phyloP scores from a whole-genome alignment of 768 basidiomycete species.

The Lepiota subincarnata region DNA sequence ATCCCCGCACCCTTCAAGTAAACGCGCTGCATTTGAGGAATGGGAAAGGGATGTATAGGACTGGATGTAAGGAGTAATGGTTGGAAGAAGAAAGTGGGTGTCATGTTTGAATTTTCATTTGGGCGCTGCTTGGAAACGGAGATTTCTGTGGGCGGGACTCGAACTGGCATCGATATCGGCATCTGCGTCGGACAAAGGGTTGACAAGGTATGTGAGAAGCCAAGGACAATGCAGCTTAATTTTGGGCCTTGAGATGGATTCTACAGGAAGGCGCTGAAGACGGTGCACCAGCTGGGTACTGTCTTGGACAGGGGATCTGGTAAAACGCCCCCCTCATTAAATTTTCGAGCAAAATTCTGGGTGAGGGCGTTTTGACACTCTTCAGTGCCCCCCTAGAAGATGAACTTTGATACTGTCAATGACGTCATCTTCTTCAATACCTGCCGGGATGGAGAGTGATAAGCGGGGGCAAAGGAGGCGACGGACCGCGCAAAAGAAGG shows the following conservation, averaged over 20 bases:
- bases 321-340: constrained; percentile 92
- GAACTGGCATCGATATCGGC: not conserved
- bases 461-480: too few species aligned
- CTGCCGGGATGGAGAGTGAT: too few species aligned
- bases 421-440: too few species aligned
- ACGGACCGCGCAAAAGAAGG: too few species aligned
- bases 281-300: constrained; percentile 91
- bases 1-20: constrained; percentile 19
- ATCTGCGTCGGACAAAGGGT: not conserved
- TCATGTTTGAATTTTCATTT: constrained; percentile 10
- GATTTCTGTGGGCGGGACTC: not conserved
- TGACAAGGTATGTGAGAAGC: not conserved
- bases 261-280: constrained; percentile 44
- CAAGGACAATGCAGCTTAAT: constrained; percentile 27
- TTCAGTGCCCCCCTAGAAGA: not conserved
- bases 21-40: constrained; percentile 47
- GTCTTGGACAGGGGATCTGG: constrained; percentile 95
- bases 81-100: constrained; percentile 13
- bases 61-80: constrained; percentile 33
- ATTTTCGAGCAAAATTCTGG: constrained; percentile 81
- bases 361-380: constrained; percentile 1
- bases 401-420: too few species aligned
- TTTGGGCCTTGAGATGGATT: not conserved
- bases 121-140: not conserved
- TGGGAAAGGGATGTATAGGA: constrained; percentile 29